Base-by-base conservation (phyloP, 306 rosid species). In the Potentilla sterilis region DNA sequence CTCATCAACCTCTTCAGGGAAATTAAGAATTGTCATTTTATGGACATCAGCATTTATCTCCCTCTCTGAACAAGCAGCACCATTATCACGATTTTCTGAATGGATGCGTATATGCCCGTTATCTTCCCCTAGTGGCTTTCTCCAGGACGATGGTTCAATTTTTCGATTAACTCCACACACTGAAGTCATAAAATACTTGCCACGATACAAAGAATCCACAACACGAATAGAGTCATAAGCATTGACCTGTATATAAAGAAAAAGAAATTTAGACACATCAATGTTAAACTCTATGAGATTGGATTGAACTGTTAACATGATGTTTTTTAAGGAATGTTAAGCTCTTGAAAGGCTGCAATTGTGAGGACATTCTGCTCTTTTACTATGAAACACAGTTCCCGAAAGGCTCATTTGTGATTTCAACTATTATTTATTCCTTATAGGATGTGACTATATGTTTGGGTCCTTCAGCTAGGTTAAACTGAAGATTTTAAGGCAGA, bases 1-100 rank as follows among this genome's bases (percentile, higher is more conserved):
- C 75, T 57, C 78, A 57, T 71, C 74, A 72, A 55, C 84, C 74
- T 74, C 89, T 63, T 73, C 79, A 9, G 96, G 92, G 79, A 84
- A 83, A 86, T 95, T 89, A 77, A 92, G 97, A 77, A 95, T 79
- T 16, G 99, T 92, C 78, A 95, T 90, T 89, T 83, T 92, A 84
- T 92, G 97, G 75, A 87, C 79, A 38, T 79, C 81, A 76, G 73
- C 87, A 75, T 49, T 72, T 70, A 78, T 76, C 65, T 87, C 88
- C 48, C 83, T 78, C 41, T 13, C 74, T 63, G 77, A 58, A 78
- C 68, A 75, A 63, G 80, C 73, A 76, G 75, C 74, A 81, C 63
- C 71, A 52, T 37, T 34, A 55, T 67, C 79, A 67, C 58, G 24
- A 55, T 79, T 72, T 64, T 78, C 69, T 73, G 82, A 52, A 55